Conservation (phyloP, 2,329 filamentous ascomycete genomes). For the Thermomyces lanuginosus region DNA sequence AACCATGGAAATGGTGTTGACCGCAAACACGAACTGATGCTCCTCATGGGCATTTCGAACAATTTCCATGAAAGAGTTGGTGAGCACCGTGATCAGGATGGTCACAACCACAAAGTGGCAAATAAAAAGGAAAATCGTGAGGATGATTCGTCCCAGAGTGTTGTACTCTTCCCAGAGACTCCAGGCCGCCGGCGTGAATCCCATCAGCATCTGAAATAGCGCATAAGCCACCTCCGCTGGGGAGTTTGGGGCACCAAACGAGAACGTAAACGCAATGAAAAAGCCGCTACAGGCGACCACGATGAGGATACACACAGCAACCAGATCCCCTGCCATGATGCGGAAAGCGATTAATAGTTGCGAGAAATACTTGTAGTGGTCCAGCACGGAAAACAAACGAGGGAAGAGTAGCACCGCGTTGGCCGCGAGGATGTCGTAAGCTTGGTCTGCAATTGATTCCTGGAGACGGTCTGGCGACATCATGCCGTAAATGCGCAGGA, state of each 20-base stretch:
- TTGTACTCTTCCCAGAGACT: slow-evolving; percentile 74
- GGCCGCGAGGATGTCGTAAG: slow-evolving; percentile 84
- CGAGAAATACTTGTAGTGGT: slow-evolving; percentile 92
- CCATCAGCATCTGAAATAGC: slow-evolving; percentile 88
- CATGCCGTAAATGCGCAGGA: slow-evolving; percentile 73
- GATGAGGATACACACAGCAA: slow-evolving; percentile 70
- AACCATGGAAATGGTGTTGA: slow-evolving; percentile 95
- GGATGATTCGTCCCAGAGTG: slow-evolving; percentile 54
- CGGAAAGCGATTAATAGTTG: slow-evolving; percentile 87
- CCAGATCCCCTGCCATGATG: slow-evolving; percentile 79
- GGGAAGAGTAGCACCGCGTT: slow-evolving; percentile 82
- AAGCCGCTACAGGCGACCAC: slow-evolving; percentile 84
- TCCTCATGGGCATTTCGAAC: slow-evolving; percentile 87
- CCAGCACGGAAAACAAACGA: slow-evolving; percentile 77
- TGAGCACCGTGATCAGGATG: slow-evolving; percentile 86
- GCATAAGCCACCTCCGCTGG: slow-evolving; percentile 67
- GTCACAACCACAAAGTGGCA: slow-evolving; percentile 92
- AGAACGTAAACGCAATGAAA: slow-evolving; percentile 83
- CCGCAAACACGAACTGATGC: slow-evolving; percentile 81
- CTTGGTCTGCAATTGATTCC: slow-evolving; percentile 60
- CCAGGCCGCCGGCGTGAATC: slow-evolving; percentile 90
- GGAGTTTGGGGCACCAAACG: slow-evolving; percentile 54
- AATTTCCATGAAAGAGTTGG: slow-evolving; percentile 90
- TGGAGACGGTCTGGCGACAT: slow-evolving; percentile 56
- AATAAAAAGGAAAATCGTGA: slow-evolving; percentile 77